Conservation (phyloP, 2,329 filamentous ascomycete species). For the Hypoxylon sp. region DNA sequence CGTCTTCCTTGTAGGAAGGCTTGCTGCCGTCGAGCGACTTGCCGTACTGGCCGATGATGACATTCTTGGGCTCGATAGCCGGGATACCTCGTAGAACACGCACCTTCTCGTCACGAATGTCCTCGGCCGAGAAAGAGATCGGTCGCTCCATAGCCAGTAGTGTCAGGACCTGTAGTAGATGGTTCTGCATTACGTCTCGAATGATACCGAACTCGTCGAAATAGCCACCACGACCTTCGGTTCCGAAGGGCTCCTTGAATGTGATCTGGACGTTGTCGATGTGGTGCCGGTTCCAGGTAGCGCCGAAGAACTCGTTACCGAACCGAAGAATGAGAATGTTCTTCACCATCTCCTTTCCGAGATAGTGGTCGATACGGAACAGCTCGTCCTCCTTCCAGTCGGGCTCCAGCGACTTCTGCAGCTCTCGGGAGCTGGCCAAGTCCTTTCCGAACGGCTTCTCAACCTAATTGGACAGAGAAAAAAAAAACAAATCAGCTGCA, state of each 20-base stretch:
- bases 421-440: conserved; percentile 88
- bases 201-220: conserved; percentile 99
- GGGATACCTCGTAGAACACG: conserved; percentile 93
- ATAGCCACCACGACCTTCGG: conserved; percentile 96
- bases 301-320: conserved; percentile 97
- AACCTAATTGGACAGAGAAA: conserved; percentile 63
- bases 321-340: conserved; percentile 98
- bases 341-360: conserved; percentile 99
- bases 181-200: conserved; percentile 99
- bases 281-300: conserved; percentile 98
- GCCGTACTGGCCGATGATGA: conserved; percentile 98
- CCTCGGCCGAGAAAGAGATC: conserved; percentile 96
- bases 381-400: conserved; percentile 99
- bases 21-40: conserved; percentile 96
- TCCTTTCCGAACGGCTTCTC: conserved; percentile 99
- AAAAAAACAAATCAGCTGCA: conserved; percentile 20
- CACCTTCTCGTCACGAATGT: conserved; percentile 98
- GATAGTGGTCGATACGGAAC: conserved; percentile 98
- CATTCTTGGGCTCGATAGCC: conserved; percentile 97
- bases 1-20: conserved; percentile 97
- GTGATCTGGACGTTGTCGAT: conserved; percentile 99
- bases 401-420: conserved; percentile 92
- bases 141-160: conserved; percentile 97
- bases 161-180: conserved; percentile 94
- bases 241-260: conserved; percentile 99